Evolutionary conservation across 495 filamentous ascomycete genomes (phyloP), one percentile per base, ranked within the genome.

Genomic region (Mycothermus thermophilus): DNA sequence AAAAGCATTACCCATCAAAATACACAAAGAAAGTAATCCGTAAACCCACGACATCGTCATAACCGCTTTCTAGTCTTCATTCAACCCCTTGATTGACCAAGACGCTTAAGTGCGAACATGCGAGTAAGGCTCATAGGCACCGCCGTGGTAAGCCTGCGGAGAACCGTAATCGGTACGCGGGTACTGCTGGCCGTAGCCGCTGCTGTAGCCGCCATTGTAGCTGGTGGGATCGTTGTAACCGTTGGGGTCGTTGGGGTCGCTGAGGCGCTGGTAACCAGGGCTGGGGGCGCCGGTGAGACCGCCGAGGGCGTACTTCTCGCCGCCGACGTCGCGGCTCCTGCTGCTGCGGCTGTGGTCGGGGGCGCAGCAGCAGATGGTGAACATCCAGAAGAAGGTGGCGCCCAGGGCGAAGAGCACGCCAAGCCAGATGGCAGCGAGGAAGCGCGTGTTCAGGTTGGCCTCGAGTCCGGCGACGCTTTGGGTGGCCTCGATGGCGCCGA

Each of bases 301-400:
- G 22, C 33, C 42, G 10, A 51, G 52, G 14, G 63, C 49, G 33
- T 66, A 52, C 63, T 73, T 71, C 61, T 73, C 69, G 41, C 26
- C 30, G 28, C 41, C 41, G 39, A 38, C 39, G 37, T 28, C 24
- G 11, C 38, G 16, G 14, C 30, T 12, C 38, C 30, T 22, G 38
- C 38, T 28, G 40, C 42, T 40, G 34, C 45, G 40, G 38, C 51
- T 47, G 37, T 58, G 49, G 47, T 63, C 62, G 30, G 58, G 60
- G 33, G 55, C 49, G 67, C 88, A 94, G 75, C 87, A 95, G 79
- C 88, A 95, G 37, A 75, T 67, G 57, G 75, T 83, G 58, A 93
- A 74, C 44, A 81, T 63, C 88, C 88, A 96, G 77, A 93, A 94
- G 46, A 93, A 45, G 38, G 68, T 68, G 10, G 75, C 75, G 30